Conservation (phyloP, 225 moss, liverwort and hornwort genomes). For the Straminergon stramineum region DNA sequence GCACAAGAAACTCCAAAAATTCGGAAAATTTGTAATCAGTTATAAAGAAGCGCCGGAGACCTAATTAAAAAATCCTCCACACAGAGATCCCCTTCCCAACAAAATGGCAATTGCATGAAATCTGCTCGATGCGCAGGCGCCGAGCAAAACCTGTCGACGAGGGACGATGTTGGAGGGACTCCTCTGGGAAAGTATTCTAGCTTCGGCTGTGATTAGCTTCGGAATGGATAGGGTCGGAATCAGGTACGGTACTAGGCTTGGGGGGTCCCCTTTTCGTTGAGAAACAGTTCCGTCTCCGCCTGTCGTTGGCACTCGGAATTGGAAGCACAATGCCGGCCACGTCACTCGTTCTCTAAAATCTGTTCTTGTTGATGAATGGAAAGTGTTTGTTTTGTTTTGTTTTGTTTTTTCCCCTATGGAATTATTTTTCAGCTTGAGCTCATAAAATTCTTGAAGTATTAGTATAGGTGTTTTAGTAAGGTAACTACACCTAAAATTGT, state of each 20-base stretch:
- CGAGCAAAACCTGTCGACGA: background rate
- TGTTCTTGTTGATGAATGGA: background rate
- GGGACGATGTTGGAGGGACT: background rate
- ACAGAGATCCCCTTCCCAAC: background rate
- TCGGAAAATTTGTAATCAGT: background rate
- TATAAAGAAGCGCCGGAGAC: no score
- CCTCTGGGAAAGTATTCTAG: background rate
- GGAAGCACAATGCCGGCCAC: slow-evolving; percentile 1
- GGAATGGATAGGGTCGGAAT: slow-evolving; percentile 8
- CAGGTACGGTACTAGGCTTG: background rate
- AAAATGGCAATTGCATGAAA: background rate
- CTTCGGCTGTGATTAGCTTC: background rate
- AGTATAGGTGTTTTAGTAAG: background rate
- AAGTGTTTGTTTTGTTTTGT: no score
- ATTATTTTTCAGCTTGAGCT: background rate
- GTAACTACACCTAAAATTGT: background rate
- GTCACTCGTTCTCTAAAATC: background rate
- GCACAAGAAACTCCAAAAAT: background rate
- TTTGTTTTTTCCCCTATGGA: no score
- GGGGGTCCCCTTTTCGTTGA: background rate
- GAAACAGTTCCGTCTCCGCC: background rate
- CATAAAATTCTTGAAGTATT: background rate
- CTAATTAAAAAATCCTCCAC: background rate
- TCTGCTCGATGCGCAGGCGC: background rate
- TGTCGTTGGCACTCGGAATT: background rate